These are phyloP conservation scores for Elongisporangium anandrum DNA, from an alignment of 352 stramenopile species.

Conservation along the genomic window DNA sequence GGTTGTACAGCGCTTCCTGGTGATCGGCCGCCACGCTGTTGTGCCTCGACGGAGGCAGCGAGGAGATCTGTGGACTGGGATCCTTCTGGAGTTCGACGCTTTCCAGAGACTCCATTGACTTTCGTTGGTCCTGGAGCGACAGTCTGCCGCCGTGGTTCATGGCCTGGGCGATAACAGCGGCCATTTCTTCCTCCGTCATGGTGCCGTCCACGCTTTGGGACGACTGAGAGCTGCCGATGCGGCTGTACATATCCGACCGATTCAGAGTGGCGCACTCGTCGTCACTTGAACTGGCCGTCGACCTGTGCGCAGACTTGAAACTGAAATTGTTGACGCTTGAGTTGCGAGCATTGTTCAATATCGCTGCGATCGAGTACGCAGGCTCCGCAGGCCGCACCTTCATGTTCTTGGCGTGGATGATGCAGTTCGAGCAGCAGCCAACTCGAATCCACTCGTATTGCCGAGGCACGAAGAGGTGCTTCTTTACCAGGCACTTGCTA, in stretches of 20 bases:
- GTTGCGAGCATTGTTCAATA: neutral
- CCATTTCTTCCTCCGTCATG: neutral
- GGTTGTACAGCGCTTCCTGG: slow-evolving; percentile 4
- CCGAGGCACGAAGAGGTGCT: slow-evolving; percentile 14
- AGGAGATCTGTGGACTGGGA: neutral
- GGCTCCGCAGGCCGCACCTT: slow-evolving; percentile 14
- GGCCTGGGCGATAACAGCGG: neutral
- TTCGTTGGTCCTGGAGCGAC: neutral
- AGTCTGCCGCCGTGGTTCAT: neutral
- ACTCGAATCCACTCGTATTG: slow-evolving; percentile 6
- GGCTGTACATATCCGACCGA: neutral
- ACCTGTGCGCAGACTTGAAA: neutral
- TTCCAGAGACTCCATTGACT: neutral
- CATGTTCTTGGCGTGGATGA: slow-evolving; percentile 26
- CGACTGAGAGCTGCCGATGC: neutral
- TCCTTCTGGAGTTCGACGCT: neutral
- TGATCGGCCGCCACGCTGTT: neutral
- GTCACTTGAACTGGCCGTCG: neutral
- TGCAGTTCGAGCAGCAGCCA: slow-evolving; percentile 31
- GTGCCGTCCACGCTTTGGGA: neutral
- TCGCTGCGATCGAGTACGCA: slow-evolving; percentile 15
- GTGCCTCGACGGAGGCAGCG: neutral
- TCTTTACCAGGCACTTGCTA: neutral
- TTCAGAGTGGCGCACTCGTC: neutral
- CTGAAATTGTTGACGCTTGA: neutral